Conservation (phyloP, 2,329 filamentous ascomycete genomes). For the Drechslerella coelobrocha region DNA sequence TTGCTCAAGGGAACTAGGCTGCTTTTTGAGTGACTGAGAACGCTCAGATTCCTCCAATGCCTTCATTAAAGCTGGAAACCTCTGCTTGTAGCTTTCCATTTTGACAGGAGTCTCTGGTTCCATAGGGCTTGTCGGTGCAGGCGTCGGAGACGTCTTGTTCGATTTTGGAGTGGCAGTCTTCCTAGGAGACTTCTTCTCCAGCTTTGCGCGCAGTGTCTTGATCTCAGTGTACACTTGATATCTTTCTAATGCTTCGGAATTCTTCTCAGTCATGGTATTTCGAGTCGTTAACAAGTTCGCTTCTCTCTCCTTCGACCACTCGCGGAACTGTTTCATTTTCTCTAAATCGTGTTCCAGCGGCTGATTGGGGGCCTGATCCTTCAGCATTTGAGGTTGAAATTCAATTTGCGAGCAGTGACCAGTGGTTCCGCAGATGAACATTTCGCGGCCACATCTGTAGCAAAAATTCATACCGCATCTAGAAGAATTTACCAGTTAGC, state of each 20-base stretch:
- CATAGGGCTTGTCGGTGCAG: conserved; percentile 2
- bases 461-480: conserved; percentile 46
- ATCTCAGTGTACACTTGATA: conserved; percentile 30
- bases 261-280: conserved; percentile 13
- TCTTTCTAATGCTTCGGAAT: conserved; percentile 22
- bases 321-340: conserved; percentile 17
- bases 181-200: conserved; percentile 22
- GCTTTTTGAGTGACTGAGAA: too few species aligned
- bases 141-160: conserved; percentile 2
- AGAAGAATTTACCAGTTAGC: neutral
- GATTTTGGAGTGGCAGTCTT: conserved; percentile 6
- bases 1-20: too few species aligned
- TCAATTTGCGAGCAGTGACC: conserved; percentile 34
- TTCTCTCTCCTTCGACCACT: conserved; percentile 17
- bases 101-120: conserved; percentile 1
- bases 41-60: too few species aligned
- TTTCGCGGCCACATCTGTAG: conserved; percentile 39
- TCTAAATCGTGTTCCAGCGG: conserved; percentile 11
- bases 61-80: conserved; percentile 28
- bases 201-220: conserved; percentile 30
- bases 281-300: neutral
- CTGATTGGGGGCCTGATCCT: conserved; percentile 27
- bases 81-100: conserved; percentile 10
- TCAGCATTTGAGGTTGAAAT: conserved; percentile 40
- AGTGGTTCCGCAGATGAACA: conserved; percentile 3